phyloP scores from a whole-genome alignment of 768 basidiomycete species.

The Lactifluus piperatus region DNA sequence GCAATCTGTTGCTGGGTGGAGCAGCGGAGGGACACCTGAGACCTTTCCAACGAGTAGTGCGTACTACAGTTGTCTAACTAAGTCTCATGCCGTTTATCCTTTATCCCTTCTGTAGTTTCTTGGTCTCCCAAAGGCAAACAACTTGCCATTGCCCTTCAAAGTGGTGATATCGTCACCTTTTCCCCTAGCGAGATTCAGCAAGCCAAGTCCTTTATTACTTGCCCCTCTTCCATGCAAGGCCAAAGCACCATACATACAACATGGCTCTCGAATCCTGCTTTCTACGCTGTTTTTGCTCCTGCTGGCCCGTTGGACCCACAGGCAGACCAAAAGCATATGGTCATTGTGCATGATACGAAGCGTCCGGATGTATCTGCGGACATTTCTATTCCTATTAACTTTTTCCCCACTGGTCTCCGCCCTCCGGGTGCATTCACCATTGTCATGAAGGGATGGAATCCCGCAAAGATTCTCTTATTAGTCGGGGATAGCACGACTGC shows the following conservation, averaged over 20 bases:
- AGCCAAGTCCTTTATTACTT: conserved; percentile 47
- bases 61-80: conserved; percentile 22
- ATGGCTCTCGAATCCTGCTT: conserved; percentile 66
- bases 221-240: conserved; percentile 43
- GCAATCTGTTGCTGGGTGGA: conserved; percentile 41
- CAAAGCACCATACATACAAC: conserved; percentile 42
- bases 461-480: conserved; percentile 34
- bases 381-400: conserved; percentile 33
- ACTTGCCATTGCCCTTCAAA: conserved; percentile 62
- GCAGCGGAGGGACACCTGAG: conserved; percentile 39
- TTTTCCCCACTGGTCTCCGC: conserved; percentile 37
- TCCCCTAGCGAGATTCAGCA: conserved; percentile 44
- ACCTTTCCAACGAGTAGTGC: conserved; percentile 51
- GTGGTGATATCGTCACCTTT: conserved; percentile 65
- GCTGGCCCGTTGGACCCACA: conserved; percentile 33
- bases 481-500: conserved; percentile 43
- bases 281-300: conserved; percentile 55
- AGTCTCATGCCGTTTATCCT: conserved; percentile 13
- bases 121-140: conserved; percentile 89
- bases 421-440: conserved; percentile 37
- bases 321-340: conserved; percentile 34
- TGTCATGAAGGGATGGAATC: conserved; percentile 37
- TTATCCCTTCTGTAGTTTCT: conserved; percentile 41
- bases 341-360: conserved; percentile 37
- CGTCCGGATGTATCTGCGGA: conserved; percentile 29